Percentiles rank a stretch among this genome's conserved stretches.
These are phyloP conservation scores for Basidiobolus heterosporus DNA, from an alignment of 371 early-diverging fungal genomes.

Conservation along the genomic window DNA sequence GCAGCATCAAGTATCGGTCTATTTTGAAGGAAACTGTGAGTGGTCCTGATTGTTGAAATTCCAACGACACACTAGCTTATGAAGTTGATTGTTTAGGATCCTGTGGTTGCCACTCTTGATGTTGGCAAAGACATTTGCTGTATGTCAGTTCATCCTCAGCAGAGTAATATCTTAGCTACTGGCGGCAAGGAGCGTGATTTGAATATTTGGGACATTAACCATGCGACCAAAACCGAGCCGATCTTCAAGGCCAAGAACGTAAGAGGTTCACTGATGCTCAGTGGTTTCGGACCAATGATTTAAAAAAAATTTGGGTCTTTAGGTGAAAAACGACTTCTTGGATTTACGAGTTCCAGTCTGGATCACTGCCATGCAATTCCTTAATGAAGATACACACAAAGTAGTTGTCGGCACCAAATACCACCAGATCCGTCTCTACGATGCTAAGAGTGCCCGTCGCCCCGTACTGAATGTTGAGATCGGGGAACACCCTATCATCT, in stretches of 20 bases:
- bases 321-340: constrained; percentile 53
- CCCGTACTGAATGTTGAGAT: constrained; percentile 47
- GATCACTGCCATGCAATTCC: constrained; percentile 68
- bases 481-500: constrained; percentile 45
- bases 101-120: constrained; percentile 1
- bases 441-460: constrained; percentile 44
- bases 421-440: constrained; percentile 67
- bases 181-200: constrained; percentile 78
- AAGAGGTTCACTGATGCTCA: no score
- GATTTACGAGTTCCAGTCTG: constrained; percentile 72
- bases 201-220: constrained; percentile 51
- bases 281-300: no score
- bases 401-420: constrained; percentile 55
- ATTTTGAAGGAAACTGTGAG: not conserved
- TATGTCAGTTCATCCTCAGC: constrained; percentile 50
- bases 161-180: constrained; percentile 50
- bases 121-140: constrained; percentile 29
- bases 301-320: not conserved
- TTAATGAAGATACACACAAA: constrained; percentile 23
- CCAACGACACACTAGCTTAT: not conserved
- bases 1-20: not conserved
- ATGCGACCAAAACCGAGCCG: constrained; percentile 4
- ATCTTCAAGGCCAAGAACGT: constrained; percentile 49
- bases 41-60: not conserved
- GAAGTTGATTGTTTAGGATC: not conserved